Conservation (phyloP, 306 rosid genomes). For the Prinsepia uniflora region DNA sequence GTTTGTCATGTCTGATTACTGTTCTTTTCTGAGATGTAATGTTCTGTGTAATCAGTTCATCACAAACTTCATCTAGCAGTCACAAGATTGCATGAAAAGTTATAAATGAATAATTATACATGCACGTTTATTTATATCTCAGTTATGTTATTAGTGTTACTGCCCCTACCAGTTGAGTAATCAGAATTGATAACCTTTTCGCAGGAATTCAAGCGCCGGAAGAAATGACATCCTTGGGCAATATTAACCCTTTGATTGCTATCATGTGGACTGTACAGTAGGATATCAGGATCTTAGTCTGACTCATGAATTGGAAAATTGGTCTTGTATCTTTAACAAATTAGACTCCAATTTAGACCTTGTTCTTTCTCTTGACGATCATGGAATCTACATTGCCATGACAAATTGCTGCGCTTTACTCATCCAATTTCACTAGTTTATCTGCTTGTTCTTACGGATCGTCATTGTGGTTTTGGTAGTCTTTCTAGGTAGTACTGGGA, state of each 20-base stretch:
- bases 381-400: background rate
- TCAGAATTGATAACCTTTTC: constrained; percentile 14
- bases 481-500: too few species aligned
- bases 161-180: background rate
- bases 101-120: too few species aligned
- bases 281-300: constrained; percentile 20
- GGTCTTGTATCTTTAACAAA: constrained; percentile 9
- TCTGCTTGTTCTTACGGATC: background rate
- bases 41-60: too few species aligned
- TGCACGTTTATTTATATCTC: background rate
- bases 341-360: constrained; percentile 23
- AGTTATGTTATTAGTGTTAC: background rate
- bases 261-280: constrained; percentile 42
- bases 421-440: background rate
- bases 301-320: background rate
- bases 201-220: constrained; percentile 76
- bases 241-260: constrained; percentile 23
- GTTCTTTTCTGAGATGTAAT: too few species aligned
- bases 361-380: constrained; percentile 17
- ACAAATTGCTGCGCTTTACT: background rate
- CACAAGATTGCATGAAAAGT: too few species aligned
- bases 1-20: too few species aligned
- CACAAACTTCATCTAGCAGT: too few species aligned
- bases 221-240: constrained; percentile 36
- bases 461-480: background rate